These are phyloP conservation scores for Umbelopsis ramanniana DNA, from an alignment of 192 early-diverging fungal genomes.

Conservation along the genomic window DNA sequence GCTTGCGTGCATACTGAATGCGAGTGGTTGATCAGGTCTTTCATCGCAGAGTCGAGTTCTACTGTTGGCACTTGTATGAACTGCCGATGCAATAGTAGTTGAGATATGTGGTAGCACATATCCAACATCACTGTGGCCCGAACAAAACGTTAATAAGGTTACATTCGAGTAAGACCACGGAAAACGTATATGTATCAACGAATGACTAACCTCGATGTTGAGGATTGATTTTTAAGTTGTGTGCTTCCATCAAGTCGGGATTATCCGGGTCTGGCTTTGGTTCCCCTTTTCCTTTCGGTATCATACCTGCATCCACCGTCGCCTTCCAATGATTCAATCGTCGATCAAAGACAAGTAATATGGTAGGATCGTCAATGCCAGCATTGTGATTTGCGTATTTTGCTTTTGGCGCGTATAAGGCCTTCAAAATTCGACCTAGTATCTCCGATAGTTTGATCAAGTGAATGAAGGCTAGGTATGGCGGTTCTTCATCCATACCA, in stretches of 20 bases:
- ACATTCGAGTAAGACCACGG: neutral
- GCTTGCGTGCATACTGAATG: slow-evolving; percentile 26
- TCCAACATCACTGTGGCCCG: neutral
- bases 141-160: neutral
- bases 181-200: neutral
- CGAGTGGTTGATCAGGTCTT: slow-evolving; percentile 25
- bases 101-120: slow-evolving; percentile 18
- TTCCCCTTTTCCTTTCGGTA: slow-evolving; percentile 4
- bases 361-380: slow-evolving; percentile 48
- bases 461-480: slow-evolving; percentile 48
- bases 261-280: neutral
- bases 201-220: slow-evolving; percentile 1
- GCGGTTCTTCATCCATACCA: neutral
- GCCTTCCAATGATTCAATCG: slow-evolving; percentile 36
- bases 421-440: slow-evolving; percentile 51
- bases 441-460: slow-evolving; percentile 56
- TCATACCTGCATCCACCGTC: slow-evolving; percentile 28
- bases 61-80: slow-evolving; percentile 43
- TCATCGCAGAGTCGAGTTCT: neutral
- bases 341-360: slow-evolving; percentile 45
- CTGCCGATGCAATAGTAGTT: slow-evolving; percentile 55
- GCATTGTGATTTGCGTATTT: slow-evolving; percentile 44
- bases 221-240: neutral
- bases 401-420: slow-evolving; percentile 52
- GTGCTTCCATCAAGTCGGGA: neutral